A percentile compares a stretch with the other conserved stretches of the same genome.
These are phyloP conservation scores for Colletotrichum sp. DNA, from an alignment of 2,329 filamentous ascomycete species.

Conservation along the genomic window DNA sequence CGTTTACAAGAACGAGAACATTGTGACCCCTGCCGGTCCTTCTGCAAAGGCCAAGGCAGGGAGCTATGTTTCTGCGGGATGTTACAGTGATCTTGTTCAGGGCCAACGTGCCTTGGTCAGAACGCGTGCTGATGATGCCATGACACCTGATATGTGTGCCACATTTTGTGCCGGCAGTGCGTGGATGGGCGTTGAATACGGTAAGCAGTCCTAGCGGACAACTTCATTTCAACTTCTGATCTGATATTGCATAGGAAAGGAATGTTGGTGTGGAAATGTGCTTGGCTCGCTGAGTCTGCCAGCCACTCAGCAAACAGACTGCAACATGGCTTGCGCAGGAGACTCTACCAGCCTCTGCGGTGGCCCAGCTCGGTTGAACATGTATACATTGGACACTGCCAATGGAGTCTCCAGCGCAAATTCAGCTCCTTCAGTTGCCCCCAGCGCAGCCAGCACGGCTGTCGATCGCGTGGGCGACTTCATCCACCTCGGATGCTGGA, in stretches of 20 bases:
- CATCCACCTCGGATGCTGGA: background rate
- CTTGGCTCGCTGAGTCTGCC: slow-evolving; percentile 37
- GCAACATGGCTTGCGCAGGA: slow-evolving; percentile 45
- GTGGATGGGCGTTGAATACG: slow-evolving; percentile 39
- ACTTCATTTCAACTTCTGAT: background rate
- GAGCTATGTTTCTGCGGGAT: slow-evolving; percentile 35
- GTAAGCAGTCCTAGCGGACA: slow-evolving; percentile 26
- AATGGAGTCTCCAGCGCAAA: background rate
- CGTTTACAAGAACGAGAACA: slow-evolving; percentile 17
- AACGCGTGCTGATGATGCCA: slow-evolving; percentile 31
- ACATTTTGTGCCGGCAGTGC: slow-evolving; percentile 30
- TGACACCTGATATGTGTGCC: slow-evolving; percentile 39
- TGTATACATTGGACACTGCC: slow-evolving; percentile 40
- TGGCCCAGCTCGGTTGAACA: slow-evolving; percentile 40
- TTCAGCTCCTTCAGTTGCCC: slow-evolving; percentile 14
- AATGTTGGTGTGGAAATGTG: slow-evolving; percentile 38
- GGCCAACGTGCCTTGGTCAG: slow-evolving; percentile 31
- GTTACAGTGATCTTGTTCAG: slow-evolving; percentile 36
- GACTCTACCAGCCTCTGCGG: slow-evolving; percentile 46
- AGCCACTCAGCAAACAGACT: slow-evolving; percentile 37
- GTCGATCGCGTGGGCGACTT: background rate
- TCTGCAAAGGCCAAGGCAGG: slow-evolving; percentile 22
- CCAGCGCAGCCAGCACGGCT: slow-evolving; percentile 22
- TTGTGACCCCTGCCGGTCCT: background rate
- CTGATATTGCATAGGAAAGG: background rate